Evolutionary conservation across 2,329 filamentous ascomycete species (phyloP).

Genomic region (Macrophomina tecta): DNA sequence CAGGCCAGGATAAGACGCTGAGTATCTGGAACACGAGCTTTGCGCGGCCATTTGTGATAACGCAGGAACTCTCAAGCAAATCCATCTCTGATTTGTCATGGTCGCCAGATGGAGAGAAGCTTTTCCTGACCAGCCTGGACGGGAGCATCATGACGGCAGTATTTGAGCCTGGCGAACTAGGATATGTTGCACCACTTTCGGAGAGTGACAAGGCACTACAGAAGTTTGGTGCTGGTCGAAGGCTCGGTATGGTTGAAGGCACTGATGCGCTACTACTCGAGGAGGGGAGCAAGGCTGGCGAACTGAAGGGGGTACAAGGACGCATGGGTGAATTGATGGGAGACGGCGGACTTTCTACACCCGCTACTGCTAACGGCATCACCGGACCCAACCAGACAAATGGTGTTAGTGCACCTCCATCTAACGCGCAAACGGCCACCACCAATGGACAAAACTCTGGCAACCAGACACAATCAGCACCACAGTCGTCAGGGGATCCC

Average conservation of each 20-base stretch:
- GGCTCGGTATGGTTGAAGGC: slow-evolving; percentile 91
- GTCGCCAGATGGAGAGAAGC: slow-evolving; percentile 86
- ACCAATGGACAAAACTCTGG: slow-evolving; percentile 56
- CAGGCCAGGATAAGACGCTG: slow-evolving; percentile 93
- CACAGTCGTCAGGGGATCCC: slow-evolving; percentile 52
- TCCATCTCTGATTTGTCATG: slow-evolving; percentile 93
- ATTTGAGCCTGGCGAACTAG: slow-evolving; percentile 87
- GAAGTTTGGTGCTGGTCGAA: slow-evolving; percentile 87
- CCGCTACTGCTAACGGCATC: slow-evolving; percentile 60
- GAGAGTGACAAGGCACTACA: slow-evolving; percentile 93
- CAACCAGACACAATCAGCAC: slow-evolving; percentile 41
- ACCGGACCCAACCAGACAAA: slow-evolving; percentile 51
- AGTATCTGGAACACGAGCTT: slow-evolving; percentile 99
- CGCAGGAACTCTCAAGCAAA: slow-evolving; percentile 87
- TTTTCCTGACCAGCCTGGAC: slow-evolving; percentile 88
- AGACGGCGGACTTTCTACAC: slow-evolving; percentile 58
- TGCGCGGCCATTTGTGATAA: slow-evolving; percentile 85
- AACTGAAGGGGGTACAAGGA: slow-evolving; percentile 87
- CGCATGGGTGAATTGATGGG: slow-evolving; percentile 99
- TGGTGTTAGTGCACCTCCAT: slow-evolving; percentile 41
- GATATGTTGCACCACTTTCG: slow-evolving; percentile 82
- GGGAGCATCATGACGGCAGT: slow-evolving; percentile 82
- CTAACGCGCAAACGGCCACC: slow-evolving; percentile 35
- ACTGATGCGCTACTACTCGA: slow-evolving; percentile 87
- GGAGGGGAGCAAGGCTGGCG: slow-evolving; percentile 88